Evolutionary conservation across 2,329 filamentous ascomycete species (phyloP), one percentile per base, ranked within the genome.

Genomic region (Trichoderma citrinoviride): DNA sequence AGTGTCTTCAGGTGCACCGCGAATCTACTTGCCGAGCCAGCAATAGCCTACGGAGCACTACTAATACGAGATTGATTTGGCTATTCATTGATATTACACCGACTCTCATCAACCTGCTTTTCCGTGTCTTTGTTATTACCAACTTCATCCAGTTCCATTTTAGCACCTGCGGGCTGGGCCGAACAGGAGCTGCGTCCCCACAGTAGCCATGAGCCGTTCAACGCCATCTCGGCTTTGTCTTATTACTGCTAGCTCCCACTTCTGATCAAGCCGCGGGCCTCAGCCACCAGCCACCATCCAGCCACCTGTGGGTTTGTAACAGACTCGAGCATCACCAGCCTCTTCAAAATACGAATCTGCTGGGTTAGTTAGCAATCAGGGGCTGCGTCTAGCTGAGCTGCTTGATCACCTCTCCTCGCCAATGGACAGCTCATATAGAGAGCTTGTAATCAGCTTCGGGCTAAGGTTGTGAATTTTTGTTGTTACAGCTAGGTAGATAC

Each of bases 161-260:
- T 47, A 58, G 61, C 55, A 62, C 46, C 57, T 40, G 47, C 60
- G 60, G 60, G 60, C 60, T 62, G 60, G 60, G 40, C 60, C 60
- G 60, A 62, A 43, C 37, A 62, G 25, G 49, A 62, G 33, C 27
- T 37, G 49, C 43, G 56, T 60, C 49, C 37, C 60, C 60, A 54
- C 60, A 62, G 8, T 33, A 25, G 12, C 25, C 47, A 43, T 52
- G 21, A 17, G 47, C 49, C 37, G n/a, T 43, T 61, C 44, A 40
- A 47, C 37, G 47, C 58, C 37, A 17, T 61, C 37, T 61, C 53
- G 23, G 21, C 5, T 25, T 57, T 50, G 56, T 41, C 44, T n/a
- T 25, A 25, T 29, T 50, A 23, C 29, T 50, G 43, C 43, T 43
- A 61, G 47, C 23, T 27, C 21, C 33, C 47, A 40, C 47, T 27